Evolutionary conservation across 345 rosid genomes (phyloP).

Genomic region (Citrus hindsii): DNA sequence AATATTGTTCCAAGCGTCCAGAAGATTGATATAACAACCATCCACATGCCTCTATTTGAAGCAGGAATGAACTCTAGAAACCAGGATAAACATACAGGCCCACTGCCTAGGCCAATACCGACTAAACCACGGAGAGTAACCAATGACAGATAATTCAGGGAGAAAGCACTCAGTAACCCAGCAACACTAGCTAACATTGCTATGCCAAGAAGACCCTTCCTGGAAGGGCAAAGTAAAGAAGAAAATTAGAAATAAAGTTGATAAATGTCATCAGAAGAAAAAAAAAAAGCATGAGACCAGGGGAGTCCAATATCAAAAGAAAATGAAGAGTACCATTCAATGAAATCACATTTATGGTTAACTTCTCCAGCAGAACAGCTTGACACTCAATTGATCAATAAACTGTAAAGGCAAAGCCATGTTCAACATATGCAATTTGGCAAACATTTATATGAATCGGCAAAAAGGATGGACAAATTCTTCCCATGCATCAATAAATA

Average conservation of each 20-base stretch:
- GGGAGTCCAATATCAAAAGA: neutral
- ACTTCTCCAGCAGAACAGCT: neutral
- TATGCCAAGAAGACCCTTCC: conserved; percentile 55
- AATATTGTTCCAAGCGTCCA: conserved; percentile 57
- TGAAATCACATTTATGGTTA: neutral
- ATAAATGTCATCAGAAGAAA: neutral
- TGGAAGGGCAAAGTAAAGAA: conserved; percentile 18
- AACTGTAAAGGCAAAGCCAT: neutral
- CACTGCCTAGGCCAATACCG: conserved; percentile 64
- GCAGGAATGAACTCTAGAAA: conserved; percentile 63
- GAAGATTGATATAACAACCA: conserved; percentile 47
- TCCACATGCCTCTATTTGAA: conserved; percentile 56
- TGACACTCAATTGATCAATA: neutral
- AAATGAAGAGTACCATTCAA: neutral
- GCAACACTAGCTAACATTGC: conserved; percentile 43
- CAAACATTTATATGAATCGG: too few relatives aligned
- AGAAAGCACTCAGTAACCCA: conserved; percentile 55
- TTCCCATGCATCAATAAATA: too few relatives aligned
- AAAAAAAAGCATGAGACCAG: neutral
- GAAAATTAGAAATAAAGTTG: neutral
- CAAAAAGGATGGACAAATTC: too few relatives aligned
- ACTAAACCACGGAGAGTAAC: conserved; percentile 46
- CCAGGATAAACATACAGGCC: conserved; percentile 59
- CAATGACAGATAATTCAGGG: conserved; percentile 43
- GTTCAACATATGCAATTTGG: neutral